A percentile compares a stretch with the other conserved stretches of the same genome.
These are phyloP conservation scores for Amanita molliuscula DNA, from an alignment of 768 basidiomycete genomes.

Conservation along the genomic window DNA sequence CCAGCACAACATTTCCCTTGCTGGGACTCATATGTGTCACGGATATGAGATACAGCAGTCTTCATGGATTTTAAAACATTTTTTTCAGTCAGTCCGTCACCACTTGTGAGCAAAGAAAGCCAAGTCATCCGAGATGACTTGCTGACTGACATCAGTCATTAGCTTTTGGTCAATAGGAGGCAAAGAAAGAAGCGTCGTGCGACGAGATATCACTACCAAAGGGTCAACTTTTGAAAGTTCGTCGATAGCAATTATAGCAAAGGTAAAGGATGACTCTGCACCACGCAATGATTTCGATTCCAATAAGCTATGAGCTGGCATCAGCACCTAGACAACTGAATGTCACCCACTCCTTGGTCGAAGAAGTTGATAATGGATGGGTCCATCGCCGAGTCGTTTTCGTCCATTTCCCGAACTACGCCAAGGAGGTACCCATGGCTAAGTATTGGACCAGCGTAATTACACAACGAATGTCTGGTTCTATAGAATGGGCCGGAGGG, in stretches of 20 bases:
- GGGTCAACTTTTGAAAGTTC: conserved; percentile 96
- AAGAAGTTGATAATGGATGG: conserved; percentile 79
- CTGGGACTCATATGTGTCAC: too few relatives aligned
- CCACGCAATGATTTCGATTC: conserved; percentile 89
- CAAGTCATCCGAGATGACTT: too few relatives aligned
- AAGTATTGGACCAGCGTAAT: conserved; percentile 88
- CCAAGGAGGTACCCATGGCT: conserved; percentile 96
- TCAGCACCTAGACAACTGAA: conserved; percentile 3
- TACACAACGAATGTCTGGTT: conserved; percentile 79
- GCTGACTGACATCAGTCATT: too few relatives aligned
- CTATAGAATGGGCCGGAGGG: conserved; percentile 97
- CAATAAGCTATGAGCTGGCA: conserved; percentile 67
- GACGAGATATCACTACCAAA: too few relatives aligned
- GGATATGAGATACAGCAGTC: too few relatives aligned
- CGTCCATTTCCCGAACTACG: conserved; percentile 95
- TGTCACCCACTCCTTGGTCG: conserved; percentile 78
- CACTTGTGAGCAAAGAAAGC: too few relatives aligned
- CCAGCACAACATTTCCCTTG: too few relatives aligned
- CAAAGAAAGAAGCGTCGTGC: too few relatives aligned
- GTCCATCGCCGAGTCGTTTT: conserved; percentile 94
- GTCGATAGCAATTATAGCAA: conserved; percentile 93
- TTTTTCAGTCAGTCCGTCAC: too few relatives aligned
- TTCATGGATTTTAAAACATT: too few relatives aligned
- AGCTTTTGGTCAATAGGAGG: too few relatives aligned
- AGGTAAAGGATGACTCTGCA: conserved; percentile 84